A percentile compares a stretch with the other conserved stretches of the same genome.
Conservation (phyloP, 2,329 filamentous ascomycete genomes). For the Whalleya microplaca region DNA sequence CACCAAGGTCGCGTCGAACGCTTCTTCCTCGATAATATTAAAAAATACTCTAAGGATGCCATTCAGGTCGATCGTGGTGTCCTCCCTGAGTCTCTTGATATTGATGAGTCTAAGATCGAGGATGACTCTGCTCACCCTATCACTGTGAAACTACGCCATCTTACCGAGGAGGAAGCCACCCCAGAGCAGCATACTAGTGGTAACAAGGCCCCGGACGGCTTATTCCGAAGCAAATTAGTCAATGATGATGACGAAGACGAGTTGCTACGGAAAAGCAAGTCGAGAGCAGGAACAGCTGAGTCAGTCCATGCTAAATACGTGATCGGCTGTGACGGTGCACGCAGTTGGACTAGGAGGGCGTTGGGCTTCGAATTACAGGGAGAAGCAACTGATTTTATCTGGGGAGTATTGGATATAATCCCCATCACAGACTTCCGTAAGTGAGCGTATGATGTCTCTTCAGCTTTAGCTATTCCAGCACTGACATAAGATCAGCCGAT, state of each 20-base stretch:
- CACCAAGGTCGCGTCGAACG: conserved; percentile 74
- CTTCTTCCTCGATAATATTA: conserved; percentile 66
- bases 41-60: conserved; percentile 50
- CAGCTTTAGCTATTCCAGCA: neutral
- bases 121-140: conserved; percentile 62
- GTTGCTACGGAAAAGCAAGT: conserved; percentile 40
- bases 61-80: conserved; percentile 64
- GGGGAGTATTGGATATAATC: conserved; percentile 45
- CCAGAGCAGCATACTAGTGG: conserved; percentile 43
- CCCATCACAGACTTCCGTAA: conserved; percentile 49
- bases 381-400: conserved; percentile 53
- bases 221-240: conserved; percentile 62
- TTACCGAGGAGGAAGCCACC: conserved; percentile 61
- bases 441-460: neutral
- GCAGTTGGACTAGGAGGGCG: conserved; percentile 29
- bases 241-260: conserved; percentile 60
- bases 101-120: conserved; percentile 55
- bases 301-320: conserved; percentile 38
- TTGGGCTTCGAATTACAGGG: conserved; percentile 52
- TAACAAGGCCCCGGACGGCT: conserved; percentile 52
- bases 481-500: conserved; percentile 39
- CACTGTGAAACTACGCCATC: conserved; percentile 59
- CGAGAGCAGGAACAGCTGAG: conserved; percentile 33
- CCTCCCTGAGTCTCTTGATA: conserved; percentile 57
- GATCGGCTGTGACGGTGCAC: conserved; percentile 31